Evolutionary conservation across 2,329 filamentous ascomycete species (phyloP), one percentile per base, ranked within the genome.

Genomic region (Fonsecaea pedrosoi): DNA sequence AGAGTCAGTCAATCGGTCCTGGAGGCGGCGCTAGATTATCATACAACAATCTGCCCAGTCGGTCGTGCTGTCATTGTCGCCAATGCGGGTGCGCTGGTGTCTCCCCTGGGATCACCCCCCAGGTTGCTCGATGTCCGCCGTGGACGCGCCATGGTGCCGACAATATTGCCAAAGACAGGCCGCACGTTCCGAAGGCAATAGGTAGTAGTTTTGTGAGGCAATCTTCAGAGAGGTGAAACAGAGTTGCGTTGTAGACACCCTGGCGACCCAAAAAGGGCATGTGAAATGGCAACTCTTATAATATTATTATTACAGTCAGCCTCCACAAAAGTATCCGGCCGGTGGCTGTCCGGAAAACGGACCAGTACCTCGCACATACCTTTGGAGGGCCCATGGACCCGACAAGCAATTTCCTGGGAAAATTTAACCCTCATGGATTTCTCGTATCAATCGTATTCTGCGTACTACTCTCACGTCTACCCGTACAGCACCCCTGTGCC

Each of bases 41-140:
- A 37, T 68, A 72, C 69, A 57, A 65, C 54, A 58, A 62, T 35
- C 42, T 67, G 72, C 54, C 74, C 74, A 65, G 73, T 74, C 71
- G 78, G 70, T 32, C 74, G 74, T 70, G 75, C 73, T 55, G 76
- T 78, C 77, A 82, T 78, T 42, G 80, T 82, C 32, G 81, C 81
- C 72, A 82, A 77, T 25, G 81, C 81, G 40, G 81, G 79, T 15
- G 77, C 81, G 62, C 78, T 78, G 45, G 81, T 83, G 69, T 82
- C 81, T 53, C 81, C 81, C 65, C 79, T 77, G 68, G 82, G 82
- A 67, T 82, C 81, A 66, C 75, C 81, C 62, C 81, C 81, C 63
- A 83, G 75, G 68, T 76, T 78, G 72, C 79, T 81, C 32, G 81
- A 81, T 64, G 76, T 78, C 71, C 80, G 76, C 68, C 79, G 77